Evolutionary conservation across 2,329 filamentous ascomycete species (phyloP), one percentile per base, ranked within the genome.

Genomic region (Colletotrichum nymphaeae): DNA sequence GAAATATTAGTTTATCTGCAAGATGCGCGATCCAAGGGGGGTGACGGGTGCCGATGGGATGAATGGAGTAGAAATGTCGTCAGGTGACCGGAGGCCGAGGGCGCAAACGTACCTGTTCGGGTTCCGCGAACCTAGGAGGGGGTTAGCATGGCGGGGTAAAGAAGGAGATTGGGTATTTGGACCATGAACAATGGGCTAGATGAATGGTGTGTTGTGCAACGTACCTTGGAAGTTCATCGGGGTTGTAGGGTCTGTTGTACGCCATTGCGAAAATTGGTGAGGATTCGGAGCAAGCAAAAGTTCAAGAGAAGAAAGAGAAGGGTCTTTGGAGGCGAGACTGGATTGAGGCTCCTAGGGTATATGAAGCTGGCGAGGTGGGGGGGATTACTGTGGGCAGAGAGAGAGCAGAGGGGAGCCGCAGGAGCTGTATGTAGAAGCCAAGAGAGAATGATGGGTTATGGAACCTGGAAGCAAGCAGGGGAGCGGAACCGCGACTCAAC

Each of bases 181-280:
- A 19, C 42, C 7, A 49, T 49, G 42, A 19, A 49, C 42, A 49
- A 75, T 56, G 58, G 58, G 67, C 49, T 65, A 46, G 26, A 46
- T 46, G 78, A 75, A 73, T n/a, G 42, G 8, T 22, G 42, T 49
- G 62, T 75, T 52, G 67, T 64, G 59, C n/a, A 55, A 84, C 93
- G 86, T 88, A 97, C 93, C 95, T 95, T 81, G 96, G 96, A 76
- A 99, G 91, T 81, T 95, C 94, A 87, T 99, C 96, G 42, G 95
- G 95, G 83, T 99, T 97, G 86, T 95, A 97, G 69, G 93, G 91
- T 83, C 92, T 92, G 85, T 97, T 97, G 88, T 98, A 98, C 69
- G 96, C 96, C 96, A 98, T 98, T 74, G 81, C 83, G 42, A 76
- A 72, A 42, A 35, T n/a, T 46, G 49, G 62, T 53, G 22, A 22